Percentiles rank a stretch among this genome's conserved stretches.
phyloP scores from a whole-genome alignment of 805 yeast genomes.

The Scheffersomyces spartinae region DNA sequence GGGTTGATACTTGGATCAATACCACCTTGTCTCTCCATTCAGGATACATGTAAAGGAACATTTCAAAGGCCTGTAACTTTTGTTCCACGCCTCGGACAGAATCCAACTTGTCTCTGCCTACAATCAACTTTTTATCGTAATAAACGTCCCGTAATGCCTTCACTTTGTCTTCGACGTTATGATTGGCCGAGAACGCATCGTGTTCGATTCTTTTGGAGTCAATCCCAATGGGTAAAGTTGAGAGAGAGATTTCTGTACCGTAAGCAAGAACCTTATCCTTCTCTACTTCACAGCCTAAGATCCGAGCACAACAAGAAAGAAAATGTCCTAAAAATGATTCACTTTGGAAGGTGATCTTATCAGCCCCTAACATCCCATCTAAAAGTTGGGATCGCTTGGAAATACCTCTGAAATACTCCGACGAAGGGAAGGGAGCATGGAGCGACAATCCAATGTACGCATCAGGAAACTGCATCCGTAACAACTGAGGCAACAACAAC shows the following conservation, averaged over 20 bases:
- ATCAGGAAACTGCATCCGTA: slow-evolving; percentile 66
- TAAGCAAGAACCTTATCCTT: slow-evolving; percentile 51
- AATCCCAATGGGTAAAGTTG: slow-evolving; percentile 80
- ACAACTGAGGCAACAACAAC: slow-evolving; percentile 67
- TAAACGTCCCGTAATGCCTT: slow-evolving; percentile 52
- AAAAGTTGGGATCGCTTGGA: slow-evolving; percentile 73
- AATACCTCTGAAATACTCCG: slow-evolving; percentile 85
- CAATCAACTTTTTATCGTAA: slow-evolving; percentile 61
- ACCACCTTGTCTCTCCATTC: slow-evolving; percentile 84
- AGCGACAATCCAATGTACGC: slow-evolving; percentile 68
- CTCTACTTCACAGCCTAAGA: slow-evolving; percentile 70
- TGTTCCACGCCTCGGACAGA: slow-evolving; percentile 89
- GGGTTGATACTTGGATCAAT: slow-evolving; percentile 83
- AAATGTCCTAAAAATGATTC: slow-evolving; percentile 84
- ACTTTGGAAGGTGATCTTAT: slow-evolving; percentile 78
- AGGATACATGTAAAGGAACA: slow-evolving; percentile 82
- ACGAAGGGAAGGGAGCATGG: slow-evolving; percentile 91
- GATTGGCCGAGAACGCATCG: slow-evolving; percentile 37
- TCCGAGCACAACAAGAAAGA: slow-evolving; percentile 77
- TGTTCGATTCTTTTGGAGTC: slow-evolving; percentile 58
- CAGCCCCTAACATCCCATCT: slow-evolving; percentile 88
- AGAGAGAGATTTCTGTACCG: slow-evolving; percentile 67
- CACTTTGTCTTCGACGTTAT: slow-evolving; percentile 49
- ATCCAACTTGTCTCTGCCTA: slow-evolving; percentile 91
- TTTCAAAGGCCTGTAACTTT: slow-evolving; percentile 83